phyloP scores from a whole-genome alignment of 805 yeast species.

The Candida ovalis region DNA sequence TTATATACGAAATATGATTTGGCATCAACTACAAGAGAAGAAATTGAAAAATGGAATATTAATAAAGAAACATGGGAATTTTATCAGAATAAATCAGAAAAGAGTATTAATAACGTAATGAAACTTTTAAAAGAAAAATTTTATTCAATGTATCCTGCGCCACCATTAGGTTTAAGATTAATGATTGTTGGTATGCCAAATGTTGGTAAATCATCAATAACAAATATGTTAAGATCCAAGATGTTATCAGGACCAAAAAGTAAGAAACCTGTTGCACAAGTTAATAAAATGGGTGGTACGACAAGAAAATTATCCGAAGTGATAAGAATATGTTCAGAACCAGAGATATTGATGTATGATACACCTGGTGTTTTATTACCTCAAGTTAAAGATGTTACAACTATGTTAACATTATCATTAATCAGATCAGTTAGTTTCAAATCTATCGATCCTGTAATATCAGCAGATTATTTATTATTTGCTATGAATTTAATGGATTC shows the following conservation, averaged over 20 bases:
- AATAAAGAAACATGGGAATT: constrained; percentile 27
- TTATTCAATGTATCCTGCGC: constrained; percentile 52
- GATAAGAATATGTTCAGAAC: constrained; percentile 57
- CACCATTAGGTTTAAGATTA: constrained; percentile 77
- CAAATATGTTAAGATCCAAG: constrained; percentile 57
- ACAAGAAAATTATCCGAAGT: constrained; percentile 76
- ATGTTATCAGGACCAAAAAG: constrained; percentile 22
- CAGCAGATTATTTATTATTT: constrained; percentile 80
- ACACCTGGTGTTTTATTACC: constrained; percentile 94
- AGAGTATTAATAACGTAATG: constrained; percentile 49
- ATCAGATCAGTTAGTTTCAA: constrained; percentile 71
- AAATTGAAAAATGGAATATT: constrained; percentile 31
- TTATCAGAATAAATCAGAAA: constrained; percentile 50
- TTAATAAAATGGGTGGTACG: constrained; percentile 89
- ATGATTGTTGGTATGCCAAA: constrained; percentile 94
- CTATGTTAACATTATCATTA: constrained; percentile 71
- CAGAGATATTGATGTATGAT: constrained; percentile 71
- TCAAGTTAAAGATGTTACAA: constrained; percentile 53
- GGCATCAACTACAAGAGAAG: constrained; percentile 37
- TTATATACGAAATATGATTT: constrained; percentile 77
- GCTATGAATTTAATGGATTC: constrained; percentile 63
- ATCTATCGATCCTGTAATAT: constrained; percentile 76
- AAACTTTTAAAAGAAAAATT: constrained; percentile 45
- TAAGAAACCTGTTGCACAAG: constrained; percentile 65
- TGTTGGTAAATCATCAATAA: constrained; percentile 90